Evolutionary conservation across 805 yeast genomes (phyloP).

Genomic region (Starmerella ratchasimensis): DNA sequence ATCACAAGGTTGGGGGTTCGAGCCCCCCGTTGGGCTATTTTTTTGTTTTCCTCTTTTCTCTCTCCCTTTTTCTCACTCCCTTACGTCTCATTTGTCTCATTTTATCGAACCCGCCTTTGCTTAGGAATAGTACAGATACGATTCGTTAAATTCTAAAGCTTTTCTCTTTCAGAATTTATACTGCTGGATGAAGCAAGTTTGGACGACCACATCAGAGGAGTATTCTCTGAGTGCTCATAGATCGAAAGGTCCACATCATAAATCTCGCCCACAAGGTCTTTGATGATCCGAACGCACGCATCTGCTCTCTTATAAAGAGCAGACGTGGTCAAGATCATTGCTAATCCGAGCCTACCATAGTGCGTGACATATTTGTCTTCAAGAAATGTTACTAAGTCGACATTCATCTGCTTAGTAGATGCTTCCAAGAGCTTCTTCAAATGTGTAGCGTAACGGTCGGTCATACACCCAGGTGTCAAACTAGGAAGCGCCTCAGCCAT

Average conservation of each 20-base stretch:
- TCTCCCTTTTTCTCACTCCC: not conserved
- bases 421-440: not conserved
- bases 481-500: conserved; percentile 23
- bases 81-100: no score
- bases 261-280: conserved; percentile 26
- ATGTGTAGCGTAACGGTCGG: conserved; percentile 4
- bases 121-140: no score
- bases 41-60: conserved; percentile 1
- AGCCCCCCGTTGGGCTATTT: conserved; percentile 20
- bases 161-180: no score
- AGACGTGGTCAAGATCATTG: conserved; percentile 18
- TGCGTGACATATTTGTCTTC: conserved; percentile 4
- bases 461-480: conserved; percentile 23
- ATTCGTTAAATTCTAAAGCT: no score
- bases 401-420: not conserved
- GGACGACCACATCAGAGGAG: conserved; percentile 1
- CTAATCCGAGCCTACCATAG: conserved; percentile 21
- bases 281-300: conserved; percentile 21
- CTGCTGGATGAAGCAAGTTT: no score
- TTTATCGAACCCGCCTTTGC: no score
- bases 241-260: conserved; percentile 17
- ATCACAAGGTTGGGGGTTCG: conserved; percentile 22
- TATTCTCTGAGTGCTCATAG: conserved; percentile 13
- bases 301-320: conserved; percentile 23
- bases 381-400: conserved; percentile 1